These are phyloP conservation scores for Clavariopsis aquatica DNA, from an alignment of 495 filamentous ascomycete species.

Conservation along the genomic window DNA sequence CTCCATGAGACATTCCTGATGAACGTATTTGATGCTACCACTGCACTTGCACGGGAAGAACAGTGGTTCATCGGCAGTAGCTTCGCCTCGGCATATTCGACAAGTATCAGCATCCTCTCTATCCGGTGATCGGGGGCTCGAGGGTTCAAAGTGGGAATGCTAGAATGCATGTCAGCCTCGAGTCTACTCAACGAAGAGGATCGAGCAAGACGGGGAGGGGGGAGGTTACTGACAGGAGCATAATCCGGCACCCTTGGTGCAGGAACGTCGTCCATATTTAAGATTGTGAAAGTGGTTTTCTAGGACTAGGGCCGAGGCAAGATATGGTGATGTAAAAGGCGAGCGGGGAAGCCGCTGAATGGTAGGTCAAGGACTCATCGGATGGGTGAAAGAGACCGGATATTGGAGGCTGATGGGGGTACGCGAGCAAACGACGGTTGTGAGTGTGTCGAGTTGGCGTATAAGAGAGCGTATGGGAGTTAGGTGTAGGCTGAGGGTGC, in stretches of 20 bases:
- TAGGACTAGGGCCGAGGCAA: not conserved
- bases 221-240: not conserved
- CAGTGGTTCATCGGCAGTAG: constrained; percentile 76
- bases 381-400: not conserved
- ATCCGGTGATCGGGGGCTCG: constrained; percentile 2
- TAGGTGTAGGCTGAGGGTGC: not conserved
- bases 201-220: not conserved
- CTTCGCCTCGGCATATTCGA: constrained; percentile 92
- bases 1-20: constrained; percentile 96
- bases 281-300: not conserved
- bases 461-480: not conserved
- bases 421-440: not conserved
- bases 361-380: constrained; percentile 17
- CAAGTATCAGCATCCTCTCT: constrained; percentile 73
- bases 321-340: not conserved
- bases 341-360: constrained; percentile 6
- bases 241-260: not conserved
- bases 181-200: too few species aligned
- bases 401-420: not conserved
- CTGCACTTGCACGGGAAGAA: constrained; percentile 99
- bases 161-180: constrained; percentile 44
- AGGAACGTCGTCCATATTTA: not conserved
- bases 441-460: not conserved
- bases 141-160: constrained; percentile 49
- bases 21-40: constrained; percentile 96